Evolutionary conservation across 2,329 filamentous ascomycete genomes (phyloP), one percentile per base, ranked within the genome.

Genomic region (Monilinia polystroma): DNA sequence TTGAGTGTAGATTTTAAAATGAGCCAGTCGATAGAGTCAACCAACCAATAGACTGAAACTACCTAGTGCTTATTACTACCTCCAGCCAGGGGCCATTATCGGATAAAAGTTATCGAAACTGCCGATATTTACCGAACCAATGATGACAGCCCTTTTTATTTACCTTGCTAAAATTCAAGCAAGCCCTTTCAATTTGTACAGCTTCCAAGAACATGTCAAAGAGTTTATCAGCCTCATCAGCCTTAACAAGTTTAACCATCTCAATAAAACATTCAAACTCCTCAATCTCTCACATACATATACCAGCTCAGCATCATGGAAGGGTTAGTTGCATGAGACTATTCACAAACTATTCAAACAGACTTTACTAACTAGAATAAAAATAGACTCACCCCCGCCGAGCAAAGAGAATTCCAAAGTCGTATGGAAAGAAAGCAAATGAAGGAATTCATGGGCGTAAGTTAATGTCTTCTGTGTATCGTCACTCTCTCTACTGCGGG

Each of bases 361-460:
- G 20, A 23, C 32, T 43, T 29, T 51, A 58, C 71, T 70, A 68
- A 72, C 55, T 12, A 41, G 57, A 70, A 32, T 16, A 32, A 55
- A 56, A 43, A 69, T 66, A 76, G 75, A 72, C 72, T 77, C 56
- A 73, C 75, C 51, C 69, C 72, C 47, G 80, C 87, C 75, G 94
- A 98, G 84, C 91, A 96, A 84, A 91, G 92, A 82, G 92, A 95
- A 85, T 90, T 99, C 78, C 90, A 96, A 81, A 82, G 87, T 81
- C 92, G 95, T 80, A 93, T 99, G 87, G 93, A 98, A 84, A 91
- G 91, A 82, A 96, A 95, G 82, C 95, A 99, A 82, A 92, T 99
- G 85, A 97, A 97, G 83, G 94, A 98, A 79, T 98, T 99, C 78
- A 97, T 98, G 90, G 91, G 87, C 76, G 95, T 98, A 85, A 74